Evolutionary conservation across 768 basidiomycete species (phyloP), one percentile per base, ranked within the genome.

Genomic region (Lactifluus echinatus): DNA sequence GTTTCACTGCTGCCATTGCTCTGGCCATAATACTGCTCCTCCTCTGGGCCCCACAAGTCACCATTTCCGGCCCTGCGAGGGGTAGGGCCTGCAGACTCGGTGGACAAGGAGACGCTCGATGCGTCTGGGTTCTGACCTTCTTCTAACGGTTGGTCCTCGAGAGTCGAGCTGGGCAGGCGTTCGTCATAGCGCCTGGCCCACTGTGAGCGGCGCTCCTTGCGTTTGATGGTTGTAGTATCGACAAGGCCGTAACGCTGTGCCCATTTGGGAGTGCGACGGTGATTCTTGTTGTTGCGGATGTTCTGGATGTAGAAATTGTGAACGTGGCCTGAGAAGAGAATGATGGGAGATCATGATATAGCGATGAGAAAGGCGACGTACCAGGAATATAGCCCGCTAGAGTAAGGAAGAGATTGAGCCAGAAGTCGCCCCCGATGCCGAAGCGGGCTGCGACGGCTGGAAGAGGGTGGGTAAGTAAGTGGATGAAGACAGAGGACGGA

Each of bases 291-390:
- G 74, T 96, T 97, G 55, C 94, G 79, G 63, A 97, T 84, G 71
- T 96, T 96, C 85, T 97, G 89, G 57, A 93, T 89, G 74, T 93
- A 93, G 68, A 93, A 93, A 64, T 95, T 96, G 73, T 97, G 94
- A 53, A 73, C 83, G 68, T 97, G 93, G 21, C 91, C 90, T 85
- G 68, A 50, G 63, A 64, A 43, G 37, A 11, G 43, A 58, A 37
- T 43, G 50, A 47, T 21, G 59, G 55, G 19, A 47, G 12, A 23
- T 4, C 8, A 24, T 31, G 51, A 40, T 3, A 10, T 14, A 33
- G 60, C 21, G 42, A 62, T 53, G 56, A 44, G 28, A 56, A 54
- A 31, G 34, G 19, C 24, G 40, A 61, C 75, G 10, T 46, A 87
- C 89, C 89, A 52, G 89, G 90, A 64, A 93, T 87, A 69, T 95